Conservation (phyloP, 139 green algal genomes). For the Chlamydomonas sp. region DNA sequence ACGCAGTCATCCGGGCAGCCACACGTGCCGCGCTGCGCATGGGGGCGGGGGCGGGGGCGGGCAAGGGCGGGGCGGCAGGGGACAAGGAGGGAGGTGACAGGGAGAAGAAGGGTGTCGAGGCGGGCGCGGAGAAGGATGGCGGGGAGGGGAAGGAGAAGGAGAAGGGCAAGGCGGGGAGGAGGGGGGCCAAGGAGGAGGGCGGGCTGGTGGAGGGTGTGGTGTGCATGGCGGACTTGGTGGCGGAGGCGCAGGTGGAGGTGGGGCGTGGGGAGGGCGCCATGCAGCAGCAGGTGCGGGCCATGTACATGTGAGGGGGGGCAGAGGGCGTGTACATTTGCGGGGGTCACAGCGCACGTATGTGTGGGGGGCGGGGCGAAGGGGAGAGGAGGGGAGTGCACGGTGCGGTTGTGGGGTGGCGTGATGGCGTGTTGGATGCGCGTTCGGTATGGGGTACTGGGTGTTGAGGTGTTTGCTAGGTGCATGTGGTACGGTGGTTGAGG, state of each 20-base stretch:
- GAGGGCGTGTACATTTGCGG: no score
- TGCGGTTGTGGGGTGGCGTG: no score
- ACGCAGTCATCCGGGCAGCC: conserved; percentile 24
- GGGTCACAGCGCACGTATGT: no score
- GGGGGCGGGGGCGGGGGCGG: neutral
- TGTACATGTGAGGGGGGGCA: conserved; percentile 10
- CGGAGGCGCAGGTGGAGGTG: conserved; percentile 21
- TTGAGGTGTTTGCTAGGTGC: no score
- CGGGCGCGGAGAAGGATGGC: neutral
- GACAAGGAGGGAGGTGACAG: neutral
- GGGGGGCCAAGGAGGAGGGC: no score
- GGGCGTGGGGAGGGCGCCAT: neutral
- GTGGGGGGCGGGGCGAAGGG: no score
- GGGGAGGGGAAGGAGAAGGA: neutral
- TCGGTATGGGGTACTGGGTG: no score
- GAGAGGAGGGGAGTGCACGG: no score
- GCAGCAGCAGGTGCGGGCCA: conserved; percentile 10
- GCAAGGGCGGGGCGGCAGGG: neutral
- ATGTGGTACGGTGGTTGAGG: no score
- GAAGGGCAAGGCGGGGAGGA: neutral
- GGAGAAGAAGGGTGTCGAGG: neutral
- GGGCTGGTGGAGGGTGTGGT: neutral
- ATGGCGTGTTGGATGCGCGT: no score
- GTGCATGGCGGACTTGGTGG: conserved; percentile 8
- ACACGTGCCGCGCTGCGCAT: conserved; percentile 22